Percentiles rank a stretch among this genome's conserved stretches.
Evolutionary conservation across 306 rosid genomes (phyloP).

Genomic region (Hippophae gyantsensis): DNA sequence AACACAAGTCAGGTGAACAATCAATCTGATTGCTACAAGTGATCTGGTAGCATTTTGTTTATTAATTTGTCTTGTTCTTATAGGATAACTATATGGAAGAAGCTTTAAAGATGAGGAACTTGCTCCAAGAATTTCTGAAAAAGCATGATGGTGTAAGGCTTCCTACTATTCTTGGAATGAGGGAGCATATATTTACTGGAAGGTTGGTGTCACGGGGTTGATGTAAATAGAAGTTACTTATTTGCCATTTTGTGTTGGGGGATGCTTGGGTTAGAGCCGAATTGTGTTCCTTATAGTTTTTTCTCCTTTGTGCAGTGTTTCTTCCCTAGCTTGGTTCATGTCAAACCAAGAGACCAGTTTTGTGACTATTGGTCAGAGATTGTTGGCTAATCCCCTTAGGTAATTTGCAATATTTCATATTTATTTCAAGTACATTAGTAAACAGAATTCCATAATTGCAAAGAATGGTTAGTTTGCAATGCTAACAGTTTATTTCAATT

Average conservation of each 20-base stretch:
- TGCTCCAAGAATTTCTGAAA: conserved; percentile 82
- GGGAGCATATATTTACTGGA: conserved; percentile 98
- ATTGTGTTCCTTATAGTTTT: conserved; percentile 3
- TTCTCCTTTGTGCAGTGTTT: conserved; percentile 60
- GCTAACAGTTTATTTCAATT: too few species aligned
- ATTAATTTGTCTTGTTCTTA: conserved; percentile 12
- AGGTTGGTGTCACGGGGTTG: conserved; percentile 34
- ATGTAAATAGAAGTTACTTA: not conserved
- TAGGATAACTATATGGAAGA: conserved; percentile 99
- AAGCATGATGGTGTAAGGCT: conserved; percentile 81
- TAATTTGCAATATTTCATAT: conserved; percentile 19
- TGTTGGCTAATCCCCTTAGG: conserved; percentile 91
- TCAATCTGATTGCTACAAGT: not conserved
- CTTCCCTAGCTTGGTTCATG: conserved; percentile 99
- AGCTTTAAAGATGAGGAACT: conserved; percentile 94
- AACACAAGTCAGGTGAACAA: conserved; percentile 39
- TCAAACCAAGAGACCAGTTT: conserved; percentile 99
- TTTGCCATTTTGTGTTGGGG: too few species aligned
- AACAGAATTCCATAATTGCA: too few species aligned
- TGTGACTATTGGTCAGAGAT: conserved; percentile 95
- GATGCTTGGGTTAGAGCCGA: not conserved
- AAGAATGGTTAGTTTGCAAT: too few species aligned
- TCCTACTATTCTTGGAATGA: conserved; percentile 89
- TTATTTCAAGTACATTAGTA: too few species aligned
- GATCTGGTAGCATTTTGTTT: conserved; percentile 11